Evolutionary conservation across 2,329 filamentous ascomycete species (phyloP).

Genomic region (Fusarium lateritium): DNA sequence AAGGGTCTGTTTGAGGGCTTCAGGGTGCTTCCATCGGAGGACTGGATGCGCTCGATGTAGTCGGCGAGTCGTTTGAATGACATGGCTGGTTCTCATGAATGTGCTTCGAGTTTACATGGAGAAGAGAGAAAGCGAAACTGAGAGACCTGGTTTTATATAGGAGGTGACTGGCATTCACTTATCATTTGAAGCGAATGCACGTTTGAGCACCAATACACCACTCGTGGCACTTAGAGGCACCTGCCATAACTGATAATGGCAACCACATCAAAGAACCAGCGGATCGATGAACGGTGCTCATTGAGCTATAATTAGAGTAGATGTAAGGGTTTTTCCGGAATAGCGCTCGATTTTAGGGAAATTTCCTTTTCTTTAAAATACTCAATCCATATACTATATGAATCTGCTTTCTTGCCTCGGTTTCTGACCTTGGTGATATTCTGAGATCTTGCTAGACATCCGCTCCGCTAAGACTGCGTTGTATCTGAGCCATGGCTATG

Average conservation of each 20-base stretch:
- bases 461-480: too few species aligned
- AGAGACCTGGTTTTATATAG: neutral
- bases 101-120: neutral
- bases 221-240: neutral
- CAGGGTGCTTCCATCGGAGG: neutral
- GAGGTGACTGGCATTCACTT: neutral
- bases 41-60: slow-evolving; percentile 34
- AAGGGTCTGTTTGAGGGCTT: slow-evolving; percentile 26
- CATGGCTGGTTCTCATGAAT: slow-evolving; percentile 11
- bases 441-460: too few species aligned
- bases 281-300: neutral
- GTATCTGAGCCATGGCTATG: too few species aligned
- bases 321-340: neutral
- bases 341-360: neutral
- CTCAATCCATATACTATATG: too few species aligned
- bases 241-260: neutral
- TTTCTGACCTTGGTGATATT: too few species aligned
- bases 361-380: too few species aligned
- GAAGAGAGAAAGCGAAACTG: neutral
- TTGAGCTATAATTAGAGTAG: neutral
- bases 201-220: neutral
- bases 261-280: neutral
- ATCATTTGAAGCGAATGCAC: neutral
- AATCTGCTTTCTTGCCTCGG: too few species aligned
- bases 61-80: slow-evolving; percentile 22